A percentile compares a stretch with the other conserved stretches of the same genome.
Evolutionary conservation across 2,329 filamentous ascomycete species (phyloP).

Genomic region (Claviceps monticola): DNA sequence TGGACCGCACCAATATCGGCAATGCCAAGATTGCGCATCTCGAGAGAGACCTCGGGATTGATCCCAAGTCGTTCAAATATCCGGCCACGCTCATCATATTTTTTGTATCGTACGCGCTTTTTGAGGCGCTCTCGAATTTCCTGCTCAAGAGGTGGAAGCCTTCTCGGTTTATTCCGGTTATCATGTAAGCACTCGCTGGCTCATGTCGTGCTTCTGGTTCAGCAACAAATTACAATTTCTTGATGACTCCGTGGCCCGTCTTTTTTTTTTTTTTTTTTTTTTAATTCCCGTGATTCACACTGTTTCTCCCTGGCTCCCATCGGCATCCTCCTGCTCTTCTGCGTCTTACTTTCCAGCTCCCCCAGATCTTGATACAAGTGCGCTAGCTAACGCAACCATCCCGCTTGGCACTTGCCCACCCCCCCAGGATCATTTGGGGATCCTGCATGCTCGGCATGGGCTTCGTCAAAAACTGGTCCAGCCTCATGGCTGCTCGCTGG

Average conservation of each 20-base stretch:
- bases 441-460: slow-evolving; percentile 56
- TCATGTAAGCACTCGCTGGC: slow-evolving; percentile 45
- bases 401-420: too few relatives aligned
- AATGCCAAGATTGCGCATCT: slow-evolving; percentile 48
- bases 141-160: slow-evolving; percentile 65
- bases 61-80: slow-evolving; percentile 50
- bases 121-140: slow-evolving; percentile 67
- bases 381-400: too few relatives aligned
- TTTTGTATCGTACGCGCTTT: slow-evolving; percentile 72
- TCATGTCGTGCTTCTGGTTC: neutral
- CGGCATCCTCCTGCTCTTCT: too few relatives aligned
- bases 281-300: too few relatives aligned
- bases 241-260: too few relatives aligned
- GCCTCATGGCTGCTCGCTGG: slow-evolving; percentile 52
- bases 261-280: too few relatives aligned
- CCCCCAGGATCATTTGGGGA: slow-evolving; percentile 46
- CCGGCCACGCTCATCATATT: slow-evolving; percentile 70
- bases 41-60: slow-evolving; percentile 26
- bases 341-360: too few relatives aligned
- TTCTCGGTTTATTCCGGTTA: slow-evolving; percentile 65
- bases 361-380: too few relatives aligned
- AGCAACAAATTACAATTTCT: too few relatives aligned
- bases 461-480: slow-evolving; percentile 47
- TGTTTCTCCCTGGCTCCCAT: too few relatives aligned
- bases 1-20: slow-evolving; percentile 67